Evolutionary conservation across 2,329 filamentous ascomycete genomes (phyloP), one percentile per base, ranked within the genome.

Genomic region (Aplosporella prunicola): DNA sequence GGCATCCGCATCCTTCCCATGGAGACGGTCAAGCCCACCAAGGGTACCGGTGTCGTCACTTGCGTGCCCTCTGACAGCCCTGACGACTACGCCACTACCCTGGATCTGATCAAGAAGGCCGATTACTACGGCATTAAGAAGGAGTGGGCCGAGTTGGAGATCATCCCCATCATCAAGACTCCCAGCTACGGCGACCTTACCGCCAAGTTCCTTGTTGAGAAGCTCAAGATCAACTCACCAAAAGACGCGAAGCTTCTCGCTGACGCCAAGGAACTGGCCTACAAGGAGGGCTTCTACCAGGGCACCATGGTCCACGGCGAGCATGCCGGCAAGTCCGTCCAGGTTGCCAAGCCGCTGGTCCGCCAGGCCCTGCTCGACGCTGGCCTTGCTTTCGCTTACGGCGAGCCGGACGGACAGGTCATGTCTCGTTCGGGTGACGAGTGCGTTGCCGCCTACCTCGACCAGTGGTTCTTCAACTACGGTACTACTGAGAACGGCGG

Each of bases 401-500:
- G 85, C 9, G 91, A 98, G 61, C 91, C 91, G 2, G 88, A 95
- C 60, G 81, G 82, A 50, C 76, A 82, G 61, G 91, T 96, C 47
- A 77, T 93, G 43, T 89, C 82, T 55, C 75, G 91, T 61, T 93
- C 84, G 49, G 85, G 81, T 18, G 89, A 96, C 54, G 85, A 93
- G 49, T 96, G 91, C 57, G 87, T 94, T 41, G 89, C 91, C 42
- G 83, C 87, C 20, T 79, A 89, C 47, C 78, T 96, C 55, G 89
- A 95, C 51, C 91, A 98, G 63, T 98, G 91, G 88, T 98, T 93
- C 65, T 69, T 98, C 51, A 89, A 95, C 64, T 98, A 98, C 54
- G 91, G 91, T 44, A 62, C 60, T 13, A 57, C 61, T 14, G 64
- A 63, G 29, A 64, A 64, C 35, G 83, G 88, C 63, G 84, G 85